Evolutionary conservation across 805 yeast species (phyloP), one percentile per base, ranked within the genome.

Genomic region (Barnettozyma sucrosica): DNA sequence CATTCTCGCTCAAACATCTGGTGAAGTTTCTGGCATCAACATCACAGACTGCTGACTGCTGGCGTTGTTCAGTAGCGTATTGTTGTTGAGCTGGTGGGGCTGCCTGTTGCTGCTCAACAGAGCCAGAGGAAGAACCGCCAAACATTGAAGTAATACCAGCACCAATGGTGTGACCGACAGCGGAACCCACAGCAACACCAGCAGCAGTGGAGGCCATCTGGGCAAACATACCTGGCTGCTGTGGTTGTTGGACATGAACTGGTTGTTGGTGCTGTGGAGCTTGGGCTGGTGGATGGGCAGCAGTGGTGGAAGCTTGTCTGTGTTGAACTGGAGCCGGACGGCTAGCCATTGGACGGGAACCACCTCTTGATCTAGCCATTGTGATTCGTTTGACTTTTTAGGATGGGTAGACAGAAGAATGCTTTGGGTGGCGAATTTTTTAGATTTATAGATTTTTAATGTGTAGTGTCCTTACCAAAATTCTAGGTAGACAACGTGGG

Each of bases 131-230:
- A 34, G 87, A 78, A 47, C 96, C 95, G 46, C 95, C 89, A 61
- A 92, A 92, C 78, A 93, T 70, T 44, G 88, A 77, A 44, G 96
- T 82, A 59, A 93, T 72, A 61, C 98, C 98, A 53, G 95, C 95
- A 71, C 97, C 97, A 50, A 92, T 57, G 36, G 97, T 89, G 76
- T 93, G 99, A 53, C 99, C 99, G 47, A 92, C 83, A 52, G 98
- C 84, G 45, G 97, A 88, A 61, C 99, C 99, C 48, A 93, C 97
- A 46, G 98, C 99, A 40, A 93, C 99, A 82, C 99, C 99, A 43
- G 98, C 99, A 47, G 99, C 99, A 43, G 99, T 93, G 42, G 95
- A 76, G 36, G 98, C 98, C 99, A 93, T 93, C 72, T 93, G 95
- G 51, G 92, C 86, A 62, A 92, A 90, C 65, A 92, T 61, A 61